Conservation (phyloP, 371 early-diverging fungal genomes). For the Apophysomyces elegans region DNA sequence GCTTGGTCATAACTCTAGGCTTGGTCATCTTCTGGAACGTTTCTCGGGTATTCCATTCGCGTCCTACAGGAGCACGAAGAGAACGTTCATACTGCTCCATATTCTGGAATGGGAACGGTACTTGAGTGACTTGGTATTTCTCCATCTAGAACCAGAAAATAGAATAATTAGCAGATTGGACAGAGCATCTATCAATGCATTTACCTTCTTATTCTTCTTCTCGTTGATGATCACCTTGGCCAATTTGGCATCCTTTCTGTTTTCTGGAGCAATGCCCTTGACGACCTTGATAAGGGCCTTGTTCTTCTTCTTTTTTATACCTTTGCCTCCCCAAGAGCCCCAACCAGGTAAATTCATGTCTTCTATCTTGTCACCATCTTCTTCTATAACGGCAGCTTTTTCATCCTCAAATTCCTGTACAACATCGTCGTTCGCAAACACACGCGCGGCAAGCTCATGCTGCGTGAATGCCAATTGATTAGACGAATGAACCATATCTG, state of each 20-base stretch:
- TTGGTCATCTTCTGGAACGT: constrained; percentile 73
- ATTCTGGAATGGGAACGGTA: constrained; percentile 89
- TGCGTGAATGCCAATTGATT: constrained; percentile 69
- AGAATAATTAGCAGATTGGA: neutral
- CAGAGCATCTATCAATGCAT: constrained; percentile 7
- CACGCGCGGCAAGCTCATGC: constrained; percentile 87
- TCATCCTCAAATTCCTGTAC: constrained; percentile 89
- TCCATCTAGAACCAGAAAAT: constrained; percentile 47
- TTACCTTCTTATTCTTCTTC: constrained; percentile 77
- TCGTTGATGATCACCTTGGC: constrained; percentile 93
- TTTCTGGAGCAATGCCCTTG: constrained; percentile 68
- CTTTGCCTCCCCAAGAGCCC: constrained; percentile 91
- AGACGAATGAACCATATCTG: constrained; percentile 54
- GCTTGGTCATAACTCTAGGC: constrained; percentile 84
- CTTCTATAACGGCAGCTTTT: constrained; percentile 69
- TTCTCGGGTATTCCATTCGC: constrained; percentile 91
- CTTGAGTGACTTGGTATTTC: constrained; percentile 71
- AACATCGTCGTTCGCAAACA: constrained; percentile 93
- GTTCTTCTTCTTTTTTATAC: constrained; percentile 62
- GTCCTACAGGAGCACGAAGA: constrained; percentile 86
- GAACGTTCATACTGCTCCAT: constrained; percentile 89
- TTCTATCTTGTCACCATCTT: constrained; percentile 77
- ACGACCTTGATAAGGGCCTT: constrained; percentile 62
- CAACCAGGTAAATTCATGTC: constrained; percentile 94
- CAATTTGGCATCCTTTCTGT: constrained; percentile 83